Conservation (phyloP, 331 rosid genomes). For the Phaseolus coccineus region DNA sequence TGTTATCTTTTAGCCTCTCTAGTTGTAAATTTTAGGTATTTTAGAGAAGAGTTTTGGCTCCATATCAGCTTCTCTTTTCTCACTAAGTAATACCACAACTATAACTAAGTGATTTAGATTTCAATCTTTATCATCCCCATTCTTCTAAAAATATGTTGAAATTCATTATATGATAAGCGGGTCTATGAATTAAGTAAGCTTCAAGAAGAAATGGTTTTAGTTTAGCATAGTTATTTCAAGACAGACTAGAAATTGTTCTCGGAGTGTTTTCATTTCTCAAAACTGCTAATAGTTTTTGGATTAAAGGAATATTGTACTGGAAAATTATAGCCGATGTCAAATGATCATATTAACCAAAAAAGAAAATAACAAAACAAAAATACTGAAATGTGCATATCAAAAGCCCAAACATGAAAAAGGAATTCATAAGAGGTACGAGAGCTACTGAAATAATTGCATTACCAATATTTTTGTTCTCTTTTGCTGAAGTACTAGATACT, state of each 20-base stretch:
- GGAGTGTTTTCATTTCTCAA: neutral
- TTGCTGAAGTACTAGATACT: constrained; percentile 22
- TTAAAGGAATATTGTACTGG: neutral
- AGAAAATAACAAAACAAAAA: neutral
- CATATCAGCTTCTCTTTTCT: constrained; percentile 9
- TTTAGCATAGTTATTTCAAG: neutral
- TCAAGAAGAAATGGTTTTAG: no score
- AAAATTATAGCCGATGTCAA: neutral
- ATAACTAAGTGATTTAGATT: neutral
- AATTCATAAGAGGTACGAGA: neutral
- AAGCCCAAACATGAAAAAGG: constrained; percentile 2
- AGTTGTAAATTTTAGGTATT: no score
- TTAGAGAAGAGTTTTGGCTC: no score
- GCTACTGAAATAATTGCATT: constrained; percentile 19
- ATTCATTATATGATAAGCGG: neutral
- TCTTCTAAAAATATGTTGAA: neutral
- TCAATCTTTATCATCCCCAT: neutral
- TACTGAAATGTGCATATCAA: neutral
- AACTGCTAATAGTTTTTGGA: neutral
- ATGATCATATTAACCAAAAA: constrained; percentile 3
- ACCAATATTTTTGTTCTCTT: neutral
- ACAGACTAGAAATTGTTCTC: neutral
- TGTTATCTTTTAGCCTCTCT: no score
- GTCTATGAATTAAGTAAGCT: neutral
- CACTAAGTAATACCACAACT: neutral